These are phyloP conservation scores for Hortaea sp. DNA, from an alignment of 2,329 filamentous ascomycete genomes.

Conservation along the genomic window DNA sequence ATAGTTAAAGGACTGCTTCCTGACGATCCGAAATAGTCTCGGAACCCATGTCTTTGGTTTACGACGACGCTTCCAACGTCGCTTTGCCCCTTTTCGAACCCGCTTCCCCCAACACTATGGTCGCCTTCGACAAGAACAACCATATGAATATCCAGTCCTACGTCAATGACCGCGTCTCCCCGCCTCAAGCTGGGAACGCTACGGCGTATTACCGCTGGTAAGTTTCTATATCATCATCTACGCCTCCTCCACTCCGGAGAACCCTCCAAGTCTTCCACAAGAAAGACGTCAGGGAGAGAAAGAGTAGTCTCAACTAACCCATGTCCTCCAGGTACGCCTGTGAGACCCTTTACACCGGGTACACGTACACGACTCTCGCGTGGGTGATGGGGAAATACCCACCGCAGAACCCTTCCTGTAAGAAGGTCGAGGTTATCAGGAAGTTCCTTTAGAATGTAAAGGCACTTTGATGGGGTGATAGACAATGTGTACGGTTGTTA, in stretches of 20 bases:
- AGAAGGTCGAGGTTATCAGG: slow-evolving; percentile 29
- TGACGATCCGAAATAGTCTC: slow-evolving; percentile 4
- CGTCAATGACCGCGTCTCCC: slow-evolving; percentile 29
- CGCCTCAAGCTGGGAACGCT: slow-evolving; percentile 16
- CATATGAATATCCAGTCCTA: slow-evolving; percentile 31
- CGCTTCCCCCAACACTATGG: slow-evolving; percentile 13
- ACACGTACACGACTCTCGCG: slow-evolving; percentile 33
- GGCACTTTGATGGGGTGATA: no score
- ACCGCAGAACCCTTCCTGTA: slow-evolving; percentile 38
- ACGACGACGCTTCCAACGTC: slow-evolving; percentile 31
- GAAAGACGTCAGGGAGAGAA: no score
- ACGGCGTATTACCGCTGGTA: slow-evolving; percentile 33
- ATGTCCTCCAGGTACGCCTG: slow-evolving; percentile 23
- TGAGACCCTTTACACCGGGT: slow-evolving; percentile 28
- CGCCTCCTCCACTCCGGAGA: no score
- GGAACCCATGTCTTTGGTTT: slow-evolving; percentile 24
- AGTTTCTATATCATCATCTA: no score
- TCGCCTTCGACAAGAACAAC: slow-evolving; percentile 33
- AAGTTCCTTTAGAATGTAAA: slow-evolving; percentile 2
- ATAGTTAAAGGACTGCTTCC: no score
- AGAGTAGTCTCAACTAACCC: no score
- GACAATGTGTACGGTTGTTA: no score
- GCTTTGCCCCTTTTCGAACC: slow-evolving; percentile 33
- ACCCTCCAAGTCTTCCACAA: no score
- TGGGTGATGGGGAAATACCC: slow-evolving; percentile 32